Conservation (phyloP, 2,329 filamentous ascomycete species). For the Periconia macrospinosa region DNA sequence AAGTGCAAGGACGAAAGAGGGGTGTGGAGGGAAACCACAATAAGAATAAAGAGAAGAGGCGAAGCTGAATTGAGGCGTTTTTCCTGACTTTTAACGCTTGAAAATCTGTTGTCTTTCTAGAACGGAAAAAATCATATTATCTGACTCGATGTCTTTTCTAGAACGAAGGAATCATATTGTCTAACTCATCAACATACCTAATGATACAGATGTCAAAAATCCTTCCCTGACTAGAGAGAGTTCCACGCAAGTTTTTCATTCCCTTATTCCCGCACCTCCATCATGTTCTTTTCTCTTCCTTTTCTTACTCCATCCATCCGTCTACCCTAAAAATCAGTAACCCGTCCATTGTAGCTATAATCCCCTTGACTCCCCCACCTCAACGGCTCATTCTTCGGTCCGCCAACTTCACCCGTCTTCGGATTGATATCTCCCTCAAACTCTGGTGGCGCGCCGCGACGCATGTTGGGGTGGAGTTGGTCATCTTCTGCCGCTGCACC, state of each 20-base stretch:
- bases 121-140: no score
- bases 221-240: no score
- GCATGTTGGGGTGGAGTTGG: slow-evolving; percentile 70
- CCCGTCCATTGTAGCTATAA: slow-evolving; percentile 94
- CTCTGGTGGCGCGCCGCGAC: slow-evolving; percentile 80
- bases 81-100: no score
- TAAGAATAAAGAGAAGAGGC: no score
- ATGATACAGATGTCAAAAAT: no score
- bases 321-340: slow-evolving; percentile 73
- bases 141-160: no score
- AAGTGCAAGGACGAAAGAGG: no score
- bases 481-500: slow-evolving; percentile 58
- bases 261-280: not conserved
- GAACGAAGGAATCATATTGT: no score
- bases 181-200: no score
- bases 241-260: not conserved
- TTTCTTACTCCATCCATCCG: not conserved
- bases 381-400: slow-evolving; percentile 95
- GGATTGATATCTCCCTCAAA: slow-evolving; percentile 93
- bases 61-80: no score
- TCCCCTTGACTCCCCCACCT: slow-evolving; percentile 77
- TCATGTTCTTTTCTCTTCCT: not conserved
- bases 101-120: no score
- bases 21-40: no score
- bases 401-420: slow-evolving; percentile 91